A percentile compares a stretch with the other conserved stretches of the same genome.
Evolutionary conservation across 2,329 filamentous ascomycete genomes (phyloP).

Genomic region (Penicillium thymicola): DNA sequence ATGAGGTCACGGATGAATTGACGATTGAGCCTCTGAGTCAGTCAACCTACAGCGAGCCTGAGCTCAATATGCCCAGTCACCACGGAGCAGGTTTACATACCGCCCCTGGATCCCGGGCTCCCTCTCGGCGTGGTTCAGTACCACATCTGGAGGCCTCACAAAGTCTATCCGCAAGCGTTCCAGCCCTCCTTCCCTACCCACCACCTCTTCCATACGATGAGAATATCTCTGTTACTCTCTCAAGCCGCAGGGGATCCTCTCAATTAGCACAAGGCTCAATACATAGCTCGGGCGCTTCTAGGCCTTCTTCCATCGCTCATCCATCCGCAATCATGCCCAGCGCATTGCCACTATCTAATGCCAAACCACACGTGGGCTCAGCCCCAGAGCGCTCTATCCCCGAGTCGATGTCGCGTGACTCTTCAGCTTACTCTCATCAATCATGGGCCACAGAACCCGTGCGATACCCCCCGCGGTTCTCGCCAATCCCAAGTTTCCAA

Average conservation of each 20-base stretch:
- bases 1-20: slow-evolving; percentile 25
- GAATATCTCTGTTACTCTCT: slow-evolving; percentile 32
- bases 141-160: slow-evolving; percentile 14
- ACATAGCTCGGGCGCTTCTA: slow-evolving; percentile 6
- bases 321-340: slow-evolving; percentile 38
- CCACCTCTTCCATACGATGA: slow-evolving; percentile 33
- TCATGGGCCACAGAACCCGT: slow-evolving; percentile 40
- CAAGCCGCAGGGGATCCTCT: slow-evolving; percentile 18
- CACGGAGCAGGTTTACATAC: slow-evolving; percentile 22
- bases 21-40: slow-evolving; percentile 24
- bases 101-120: slow-evolving; percentile 24
- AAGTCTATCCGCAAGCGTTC: slow-evolving; percentile 29
- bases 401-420: slow-evolving; percentile 35
- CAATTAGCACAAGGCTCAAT: slow-evolving; percentile 13
- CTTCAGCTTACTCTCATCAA: slow-evolving; percentile 34
- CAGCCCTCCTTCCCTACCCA: slow-evolving; percentile 23
- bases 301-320: slow-evolving; percentile 19
- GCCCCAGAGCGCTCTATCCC: slow-evolving; percentile 27
- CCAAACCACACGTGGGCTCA: slow-evolving; percentile 23
- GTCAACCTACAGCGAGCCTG: slow-evolving; percentile 35
- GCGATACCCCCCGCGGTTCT: slow-evolving; percentile 27
- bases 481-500: slow-evolving; percentile 20
- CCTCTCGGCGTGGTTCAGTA: slow-evolving; percentile 22
- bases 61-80: slow-evolving; percentile 19
- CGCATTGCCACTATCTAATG: slow-evolving; percentile 21